Base-by-base conservation (phyloP, 306 rosid species). In the Trifolium pratense region DNA sequence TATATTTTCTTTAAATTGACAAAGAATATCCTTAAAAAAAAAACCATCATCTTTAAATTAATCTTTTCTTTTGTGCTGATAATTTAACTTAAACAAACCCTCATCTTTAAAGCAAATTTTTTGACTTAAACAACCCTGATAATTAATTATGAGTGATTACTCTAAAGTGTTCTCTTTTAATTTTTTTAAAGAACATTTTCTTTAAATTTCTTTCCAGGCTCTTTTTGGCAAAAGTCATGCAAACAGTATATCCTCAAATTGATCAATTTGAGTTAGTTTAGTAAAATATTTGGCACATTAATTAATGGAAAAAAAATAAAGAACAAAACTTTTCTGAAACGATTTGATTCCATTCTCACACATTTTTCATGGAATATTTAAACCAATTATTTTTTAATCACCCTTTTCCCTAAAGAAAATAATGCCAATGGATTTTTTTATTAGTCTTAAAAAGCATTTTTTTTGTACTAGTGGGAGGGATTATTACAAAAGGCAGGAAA, bases 251-350 rank as follows among this genome's bases (percentile, higher is more conserved):
- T 29, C 75, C 59, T 42, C 45, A 56, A 61, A 42, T 52, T 42
- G 37, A 66, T 79, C 46, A 60, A 18, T 26, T 11, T 34, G 29
- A 71, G 7, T 20, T 0, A 67, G 3, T 66, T 20, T 0, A 67
- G 3, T 71, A 0, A 32, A 75, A 79, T 72, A 80, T 67, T 43
- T 46, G 67, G 68, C 66, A 62, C 72, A 52, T 23, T 43, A 34
- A 49, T 48, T 46, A n/a, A n/a, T n/a, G n/a, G n/a, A n/a, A 51
- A 42, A 72, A 79, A 71, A 65, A 75, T 53, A 61, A 75, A 71
- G 79, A 75, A 18, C 57, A 52, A 32, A 8, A 43, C 68, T 59
- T 66, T 79, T 70, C 64, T 55, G 31, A 53, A 60, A n/a, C 7
- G 62, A 62, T 74, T 53, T 66, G 74, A 67, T 71, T 79, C 76